Percentiles rank a stretch among this genome's conserved stretches.
These are phyloP conservation scores for Zoysia pacifica DNA, from an alignment of 176 grass and related monocot genomes.

Conservation along the genomic window DNA sequence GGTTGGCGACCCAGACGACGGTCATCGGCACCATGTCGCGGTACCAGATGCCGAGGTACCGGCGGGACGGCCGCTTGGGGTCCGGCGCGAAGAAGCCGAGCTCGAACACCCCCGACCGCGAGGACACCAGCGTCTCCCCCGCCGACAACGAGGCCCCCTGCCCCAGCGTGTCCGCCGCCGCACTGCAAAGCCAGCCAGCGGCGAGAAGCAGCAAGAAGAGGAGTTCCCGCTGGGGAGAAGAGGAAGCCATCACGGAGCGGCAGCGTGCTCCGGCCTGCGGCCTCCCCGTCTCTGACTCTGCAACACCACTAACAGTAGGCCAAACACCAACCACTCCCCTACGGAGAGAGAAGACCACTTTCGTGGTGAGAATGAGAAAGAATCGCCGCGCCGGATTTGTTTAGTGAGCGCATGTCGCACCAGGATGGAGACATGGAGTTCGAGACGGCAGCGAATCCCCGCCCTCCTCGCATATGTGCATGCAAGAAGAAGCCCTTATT, in stretches of 20 bases:
- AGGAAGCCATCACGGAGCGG: slow-evolving; percentile 29
- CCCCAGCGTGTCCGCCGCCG: slow-evolving; percentile 40
- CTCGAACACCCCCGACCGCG: slow-evolving; percentile 58
- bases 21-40: slow-evolving; percentile 35
- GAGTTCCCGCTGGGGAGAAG: slow-evolving; percentile 1
- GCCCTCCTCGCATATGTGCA: no score
- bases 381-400: slow-evolving; percentile 16
- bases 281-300: not conserved
- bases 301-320: not conserved
- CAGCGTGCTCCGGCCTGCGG: not conserved
- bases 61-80: slow-evolving; percentile 29
- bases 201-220: slow-evolving; percentile 26
- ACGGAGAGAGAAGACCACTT: not conserved
- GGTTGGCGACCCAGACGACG: slow-evolving; percentile 81
- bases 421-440: not conserved
- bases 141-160: slow-evolving; percentile 42
- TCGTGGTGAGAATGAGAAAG: not conserved
- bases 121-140: slow-evolving; percentile 58
- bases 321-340: slow-evolving; percentile 42
- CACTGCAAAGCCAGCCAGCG: not conserved
- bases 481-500: no score
- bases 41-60: slow-evolving; percentile 83
- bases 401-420: slow-evolving; percentile 17
- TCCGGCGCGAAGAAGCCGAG: slow-evolving; percentile 67
- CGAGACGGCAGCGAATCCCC: no score